Conservation (phyloP, 495 filamentous ascomycete genomes). For the Aspergillus leporis region DNA sequence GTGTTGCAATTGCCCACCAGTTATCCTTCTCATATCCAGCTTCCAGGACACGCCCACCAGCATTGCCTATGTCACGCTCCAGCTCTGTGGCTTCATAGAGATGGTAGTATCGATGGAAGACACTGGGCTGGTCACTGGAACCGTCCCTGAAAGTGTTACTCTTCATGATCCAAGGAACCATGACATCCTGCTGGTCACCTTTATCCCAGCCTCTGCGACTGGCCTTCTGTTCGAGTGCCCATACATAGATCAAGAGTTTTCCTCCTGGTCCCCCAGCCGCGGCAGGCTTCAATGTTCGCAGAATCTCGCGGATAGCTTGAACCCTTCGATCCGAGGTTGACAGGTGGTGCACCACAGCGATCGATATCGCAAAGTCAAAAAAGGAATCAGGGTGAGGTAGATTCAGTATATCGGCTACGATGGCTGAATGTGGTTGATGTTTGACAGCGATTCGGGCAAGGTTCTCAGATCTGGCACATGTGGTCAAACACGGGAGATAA, state of each 20-base stretch:
- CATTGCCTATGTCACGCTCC: constrained; percentile 72
- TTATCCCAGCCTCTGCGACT: constrained; percentile 93
- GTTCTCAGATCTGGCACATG: constrained; percentile 58
- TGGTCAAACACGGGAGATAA: constrained; percentile 23
- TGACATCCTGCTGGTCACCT: constrained; percentile 82
- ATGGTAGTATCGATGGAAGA: constrained; percentile 91
- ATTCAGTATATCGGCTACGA: constrained; percentile 70
- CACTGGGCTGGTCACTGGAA: constrained; percentile 29
- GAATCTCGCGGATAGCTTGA: constrained; percentile 69
- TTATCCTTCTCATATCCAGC: constrained; percentile 97
- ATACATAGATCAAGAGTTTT: constrained; percentile 84
- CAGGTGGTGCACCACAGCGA: constrained; percentile 93
- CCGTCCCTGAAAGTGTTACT: constrained; percentile 19
- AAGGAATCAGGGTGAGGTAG: constrained; percentile 65
- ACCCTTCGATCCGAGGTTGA: constrained; percentile 77
- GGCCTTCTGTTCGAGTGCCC: constrained; percentile 89
- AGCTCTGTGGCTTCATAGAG: constrained; percentile 85
- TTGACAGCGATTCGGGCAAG: constrained; percentile 71
- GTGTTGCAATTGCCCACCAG: constrained; percentile 81
- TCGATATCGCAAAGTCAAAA: constrained; percentile 93
- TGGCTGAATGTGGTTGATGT: constrained; percentile 61
- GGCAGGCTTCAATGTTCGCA: constrained; percentile 61
- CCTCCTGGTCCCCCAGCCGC: constrained; percentile 46
- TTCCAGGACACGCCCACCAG: constrained; percentile 73
- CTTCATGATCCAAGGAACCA: constrained; percentile 92